phyloP scores from a whole-genome alignment of 1,284 basidiomycete species.

The Schizophyllum commune region DNA sequence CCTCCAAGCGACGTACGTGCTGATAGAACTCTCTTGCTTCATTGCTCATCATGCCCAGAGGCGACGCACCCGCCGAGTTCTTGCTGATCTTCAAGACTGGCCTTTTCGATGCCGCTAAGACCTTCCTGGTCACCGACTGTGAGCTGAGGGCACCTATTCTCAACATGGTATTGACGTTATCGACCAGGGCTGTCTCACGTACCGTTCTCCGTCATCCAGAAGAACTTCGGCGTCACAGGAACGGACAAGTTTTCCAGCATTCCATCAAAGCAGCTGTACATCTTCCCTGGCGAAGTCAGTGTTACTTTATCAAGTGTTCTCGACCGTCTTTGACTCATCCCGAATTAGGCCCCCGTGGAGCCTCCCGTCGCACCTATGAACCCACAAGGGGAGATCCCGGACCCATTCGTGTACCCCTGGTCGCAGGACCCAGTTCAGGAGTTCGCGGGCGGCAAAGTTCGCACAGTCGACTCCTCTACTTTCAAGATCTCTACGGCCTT shows the following conservation, averaged over 20 bases:
- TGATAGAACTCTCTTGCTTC: neutral
- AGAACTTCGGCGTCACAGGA: constrained; percentile 56
- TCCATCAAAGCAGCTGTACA: constrained; percentile 47
- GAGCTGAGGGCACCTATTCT: constrained; percentile 27
- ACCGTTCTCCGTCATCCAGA: constrained; percentile 55
- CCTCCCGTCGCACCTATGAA: constrained; percentile 30
- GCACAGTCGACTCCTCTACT: constrained; percentile 51
- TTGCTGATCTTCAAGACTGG: constrained; percentile 49
- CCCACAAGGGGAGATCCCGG: constrained; percentile 44
- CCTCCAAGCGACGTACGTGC: constrained; percentile 48
- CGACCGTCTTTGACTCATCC: constrained; percentile 15
- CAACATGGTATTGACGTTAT: constrained; percentile 40
- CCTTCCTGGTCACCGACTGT: neutral
- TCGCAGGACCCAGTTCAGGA: constrained; percentile 43
- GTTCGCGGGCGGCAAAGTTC: constrained; percentile 52
- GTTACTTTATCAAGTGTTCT: neutral
- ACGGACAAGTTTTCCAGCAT: constrained; percentile 49
- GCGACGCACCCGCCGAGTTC: constrained; percentile 46
- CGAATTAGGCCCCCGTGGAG: constrained; percentile 24
- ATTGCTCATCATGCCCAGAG: constrained; percentile 22
- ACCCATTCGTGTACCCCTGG: constrained; percentile 49
- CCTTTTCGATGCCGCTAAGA: constrained; percentile 26
- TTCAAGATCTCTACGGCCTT: constrained; percentile 48
- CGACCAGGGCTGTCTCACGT: constrained; percentile 26
- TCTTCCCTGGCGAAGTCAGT: constrained; percentile 27